phyloP scores from a whole-genome alignment of 495 filamentous ascomycete species.

The Articulospora tetracladia region DNA sequence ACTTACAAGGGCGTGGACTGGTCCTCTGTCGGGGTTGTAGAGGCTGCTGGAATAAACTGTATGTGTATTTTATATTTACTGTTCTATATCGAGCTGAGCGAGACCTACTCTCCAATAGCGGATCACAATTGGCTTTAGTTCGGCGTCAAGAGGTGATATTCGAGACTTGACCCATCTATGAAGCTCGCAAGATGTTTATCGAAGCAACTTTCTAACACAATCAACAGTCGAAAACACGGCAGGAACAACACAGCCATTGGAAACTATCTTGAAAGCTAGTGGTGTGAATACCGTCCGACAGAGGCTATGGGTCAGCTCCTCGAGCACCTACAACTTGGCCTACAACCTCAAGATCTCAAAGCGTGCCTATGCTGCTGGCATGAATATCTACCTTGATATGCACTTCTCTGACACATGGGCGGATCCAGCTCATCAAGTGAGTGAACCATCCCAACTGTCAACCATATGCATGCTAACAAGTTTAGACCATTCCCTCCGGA shows the following conservation, averaged over 20 bases:
- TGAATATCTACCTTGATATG: conserved; percentile 64
- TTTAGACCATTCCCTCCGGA: conserved; percentile 48
- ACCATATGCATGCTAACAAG: background rate
- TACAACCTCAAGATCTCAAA: conserved; percentile 67
- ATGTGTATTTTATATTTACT: too few relatives aligned
- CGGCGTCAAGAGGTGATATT: too few relatives aligned
- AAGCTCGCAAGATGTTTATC: too few relatives aligned
- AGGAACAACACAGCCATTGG: conserved; percentile 51
- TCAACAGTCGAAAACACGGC: conserved; percentile 50
- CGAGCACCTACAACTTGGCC: conserved; percentile 61
- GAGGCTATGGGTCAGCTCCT: conserved; percentile 66
- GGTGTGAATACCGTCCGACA: conserved; percentile 72
- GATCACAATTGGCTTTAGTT: too few relatives aligned
- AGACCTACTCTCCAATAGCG: too few relatives aligned
- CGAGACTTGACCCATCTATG: too few relatives aligned
- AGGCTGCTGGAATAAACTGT: conserved; percentile 53
- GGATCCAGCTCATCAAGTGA: conserved; percentile 41
- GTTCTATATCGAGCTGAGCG: too few relatives aligned
- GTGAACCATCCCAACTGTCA: conserved; percentile 5
- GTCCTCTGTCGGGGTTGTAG: conserved; percentile 64
- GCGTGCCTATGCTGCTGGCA: conserved; percentile 58
- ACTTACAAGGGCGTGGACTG: conserved; percentile 69
- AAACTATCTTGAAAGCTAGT: conserved; percentile 56
- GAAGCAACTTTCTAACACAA: too few relatives aligned
- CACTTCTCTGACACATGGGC: conserved; percentile 69